phyloP scores from a whole-genome alignment of 1,284 basidiomycete species.

The Marasmius fiardii region DNA sequence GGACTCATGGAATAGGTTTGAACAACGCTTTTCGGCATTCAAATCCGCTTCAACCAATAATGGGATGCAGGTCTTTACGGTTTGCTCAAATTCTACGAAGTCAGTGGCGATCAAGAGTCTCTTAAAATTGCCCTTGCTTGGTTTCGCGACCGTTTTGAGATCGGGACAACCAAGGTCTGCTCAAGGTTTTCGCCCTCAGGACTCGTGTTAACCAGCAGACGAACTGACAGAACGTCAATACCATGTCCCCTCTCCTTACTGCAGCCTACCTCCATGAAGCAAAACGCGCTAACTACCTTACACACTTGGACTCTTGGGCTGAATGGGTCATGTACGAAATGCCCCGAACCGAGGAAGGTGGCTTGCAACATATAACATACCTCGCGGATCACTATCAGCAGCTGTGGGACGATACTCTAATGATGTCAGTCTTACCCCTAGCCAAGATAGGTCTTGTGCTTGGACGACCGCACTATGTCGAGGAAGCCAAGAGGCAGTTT shows the following conservation, averaged over 20 bases:
- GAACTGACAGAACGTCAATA: constrained; percentile 53
- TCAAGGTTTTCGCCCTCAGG: not conserved
- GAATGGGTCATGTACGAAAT: constrained; percentile 65
- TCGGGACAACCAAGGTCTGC: constrained; percentile 52
- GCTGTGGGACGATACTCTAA: constrained; percentile 66
- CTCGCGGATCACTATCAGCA: constrained; percentile 50
- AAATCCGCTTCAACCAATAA: not conserved
- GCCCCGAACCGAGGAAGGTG: constrained; percentile 54
- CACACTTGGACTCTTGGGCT: constrained; percentile 59
- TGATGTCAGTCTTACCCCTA: constrained; percentile 63
- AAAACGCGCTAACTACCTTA: constrained; percentile 34
- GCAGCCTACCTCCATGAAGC: constrained; percentile 51
- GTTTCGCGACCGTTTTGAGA: constrained; percentile 53
- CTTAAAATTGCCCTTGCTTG: constrained; percentile 50
- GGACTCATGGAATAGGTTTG: constrained; percentile 57
- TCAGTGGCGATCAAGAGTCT: constrained; percentile 39
- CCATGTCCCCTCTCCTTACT: constrained; percentile 60
- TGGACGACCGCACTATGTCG: constrained; percentile 49
- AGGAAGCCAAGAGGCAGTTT: constrained; percentile 61
- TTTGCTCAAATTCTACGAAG: constrained; percentile 40
- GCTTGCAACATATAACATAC: constrained; percentile 64
- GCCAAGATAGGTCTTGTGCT: constrained; percentile 61
- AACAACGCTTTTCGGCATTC: not conserved
- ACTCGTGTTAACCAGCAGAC: not conserved
- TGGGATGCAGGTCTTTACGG: constrained; percentile 38